A percentile compares a stretch with the other conserved stretches of the same genome.
Evolutionary conservation across 345 rosid genomes (phyloP).

Genomic region (Kandelia obovata): DNA sequence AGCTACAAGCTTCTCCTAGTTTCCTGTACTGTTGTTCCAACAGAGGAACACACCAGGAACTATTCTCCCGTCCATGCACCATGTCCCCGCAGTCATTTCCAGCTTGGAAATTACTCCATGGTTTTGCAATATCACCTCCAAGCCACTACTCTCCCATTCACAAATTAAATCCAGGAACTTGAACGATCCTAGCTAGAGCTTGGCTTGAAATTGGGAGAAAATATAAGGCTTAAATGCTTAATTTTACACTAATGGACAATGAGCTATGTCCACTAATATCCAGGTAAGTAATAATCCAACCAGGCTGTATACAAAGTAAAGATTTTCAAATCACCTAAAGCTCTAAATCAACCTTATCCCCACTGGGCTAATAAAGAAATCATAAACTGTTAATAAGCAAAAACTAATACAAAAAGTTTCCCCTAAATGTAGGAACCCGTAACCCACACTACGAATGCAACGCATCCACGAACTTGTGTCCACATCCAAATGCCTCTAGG

Average conservation of each 20-base stretch:
- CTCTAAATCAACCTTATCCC: constrained; percentile 6
- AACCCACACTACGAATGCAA: constrained; percentile 7
- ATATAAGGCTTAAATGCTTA: constrained; percentile 12
- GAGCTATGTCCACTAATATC: constrained; percentile 16
- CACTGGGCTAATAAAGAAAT: constrained; percentile 15
- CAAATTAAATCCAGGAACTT: background rate
- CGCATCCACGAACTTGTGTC: constrained; percentile 13
- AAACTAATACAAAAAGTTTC: constrained; percentile 24
- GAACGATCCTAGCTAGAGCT: background rate
- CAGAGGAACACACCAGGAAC: constrained; percentile 49
- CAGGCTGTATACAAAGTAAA: constrained; percentile 1
- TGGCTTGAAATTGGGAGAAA: constrained; percentile 1
- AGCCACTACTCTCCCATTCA: constrained; percentile 16
- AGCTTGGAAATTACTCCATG: constrained; percentile 38
- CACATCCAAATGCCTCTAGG: background rate
- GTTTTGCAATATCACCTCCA: constrained; percentile 24
- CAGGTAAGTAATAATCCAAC: constrained; percentile 10
- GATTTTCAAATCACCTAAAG: constrained; percentile 15
- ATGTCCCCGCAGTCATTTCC: constrained; percentile 48
- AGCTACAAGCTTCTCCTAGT: constrained; percentile 32
- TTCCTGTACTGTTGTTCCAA: constrained; percentile 45
- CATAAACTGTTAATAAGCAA: constrained; percentile 30
- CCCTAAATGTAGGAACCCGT: constrained; percentile 20
- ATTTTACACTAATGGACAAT: constrained; percentile 9
- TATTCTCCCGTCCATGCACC: constrained; percentile 61